A percentile compares a stretch with the other conserved stretches of the same genome.
Evolutionary conservation across 2,329 filamentous ascomycete genomes (phyloP).

Genomic region (Fusarium chaquense): DNA sequence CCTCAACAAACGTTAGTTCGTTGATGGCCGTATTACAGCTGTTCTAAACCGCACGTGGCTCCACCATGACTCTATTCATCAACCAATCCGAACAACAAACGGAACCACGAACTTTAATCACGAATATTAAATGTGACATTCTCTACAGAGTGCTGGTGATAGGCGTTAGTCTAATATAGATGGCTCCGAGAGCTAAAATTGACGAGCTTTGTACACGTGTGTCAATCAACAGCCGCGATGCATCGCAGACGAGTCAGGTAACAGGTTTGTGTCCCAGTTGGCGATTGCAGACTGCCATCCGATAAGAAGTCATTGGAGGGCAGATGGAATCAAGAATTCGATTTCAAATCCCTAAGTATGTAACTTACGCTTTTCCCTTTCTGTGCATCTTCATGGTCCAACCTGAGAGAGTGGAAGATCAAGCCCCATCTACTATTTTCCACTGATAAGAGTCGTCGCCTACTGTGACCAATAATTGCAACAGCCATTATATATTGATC

Average conservation of each 20-base stretch:
- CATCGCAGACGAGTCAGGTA: constrained; percentile 3
- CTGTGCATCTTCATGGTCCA: not conserved
- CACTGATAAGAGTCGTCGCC: no score
- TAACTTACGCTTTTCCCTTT: not conserved
- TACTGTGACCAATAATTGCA: not conserved
- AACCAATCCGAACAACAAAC: constrained; percentile 33
- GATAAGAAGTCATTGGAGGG: not conserved
- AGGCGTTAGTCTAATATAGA: not conserved
- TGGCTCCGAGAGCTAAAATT: not conserved
- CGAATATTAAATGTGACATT: not conserved
- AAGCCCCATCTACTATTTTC: not conserved
- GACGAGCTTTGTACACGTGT: constrained; percentile 19
- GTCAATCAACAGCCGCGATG: constrained; percentile 3
- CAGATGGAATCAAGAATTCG: not conserved
- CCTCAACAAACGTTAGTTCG: constrained; percentile 6
- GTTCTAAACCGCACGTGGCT: constrained; percentile 38
- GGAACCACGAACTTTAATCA: constrained; percentile 35
- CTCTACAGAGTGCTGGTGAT: not conserved
- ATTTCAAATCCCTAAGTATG: not conserved
- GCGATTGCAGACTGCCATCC: not conserved
- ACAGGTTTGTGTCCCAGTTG: not conserved
- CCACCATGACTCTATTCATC: constrained; percentile 22
- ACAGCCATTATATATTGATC: not conserved
- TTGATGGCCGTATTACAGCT: constrained; percentile 36
- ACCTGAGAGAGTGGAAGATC: not conserved